Conservation (phyloP, 2,329 filamentous ascomycete genomes). For the Xylariaceae sp. region DNA sequence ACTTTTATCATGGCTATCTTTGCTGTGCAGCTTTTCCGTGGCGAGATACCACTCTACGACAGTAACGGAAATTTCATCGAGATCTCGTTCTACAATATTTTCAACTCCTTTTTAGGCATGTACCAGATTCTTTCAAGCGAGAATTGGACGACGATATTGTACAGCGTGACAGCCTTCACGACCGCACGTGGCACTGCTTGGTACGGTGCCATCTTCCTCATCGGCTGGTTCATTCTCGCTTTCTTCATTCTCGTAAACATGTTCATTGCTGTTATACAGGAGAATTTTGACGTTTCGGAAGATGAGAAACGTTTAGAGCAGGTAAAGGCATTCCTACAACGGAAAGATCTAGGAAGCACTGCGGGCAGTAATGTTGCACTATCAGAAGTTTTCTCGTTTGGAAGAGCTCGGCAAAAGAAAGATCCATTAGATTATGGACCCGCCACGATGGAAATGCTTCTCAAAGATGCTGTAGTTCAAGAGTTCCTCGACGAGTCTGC, state of each 20-base stretch:
- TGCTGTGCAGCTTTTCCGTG: conserved; percentile 86
- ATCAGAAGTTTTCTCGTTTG: conserved; percentile 64
- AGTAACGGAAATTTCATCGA: conserved; percentile 57
- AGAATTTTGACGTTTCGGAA: conserved; percentile 98
- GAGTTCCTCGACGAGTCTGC: conserved; percentile 84
- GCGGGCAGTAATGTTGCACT: conserved; percentile 72
- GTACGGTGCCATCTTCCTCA: conserved; percentile 87
- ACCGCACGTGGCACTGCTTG: conserved; percentile 68
- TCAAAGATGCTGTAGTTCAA: conserved; percentile 91
- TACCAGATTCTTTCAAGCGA: conserved; percentile 95
- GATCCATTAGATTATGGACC: conserved; percentile 91
- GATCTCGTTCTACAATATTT: conserved; percentile 84
- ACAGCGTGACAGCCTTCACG: conserved; percentile 71
- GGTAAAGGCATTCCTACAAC: conserved; percentile 88
- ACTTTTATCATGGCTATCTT: conserved; percentile 93
- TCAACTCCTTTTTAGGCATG: conserved; percentile 95
- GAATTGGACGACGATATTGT: conserved; percentile 88
- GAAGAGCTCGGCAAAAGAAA: conserved; percentile 56
- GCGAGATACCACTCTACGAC: conserved; percentile 68
- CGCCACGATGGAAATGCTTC: conserved; percentile 89
- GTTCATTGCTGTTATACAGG: conserved; percentile 99
- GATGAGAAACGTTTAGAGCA: conserved; percentile 97
- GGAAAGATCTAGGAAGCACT: conserved; percentile 73
- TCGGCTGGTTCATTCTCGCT: conserved; percentile 91
- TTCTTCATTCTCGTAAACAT: conserved; percentile 98